A percentile compares a stretch with the other conserved stretches of the same genome.
Conservation (phyloP, 768 basidiomycete species). For the Tremella fuciformis region DNA sequence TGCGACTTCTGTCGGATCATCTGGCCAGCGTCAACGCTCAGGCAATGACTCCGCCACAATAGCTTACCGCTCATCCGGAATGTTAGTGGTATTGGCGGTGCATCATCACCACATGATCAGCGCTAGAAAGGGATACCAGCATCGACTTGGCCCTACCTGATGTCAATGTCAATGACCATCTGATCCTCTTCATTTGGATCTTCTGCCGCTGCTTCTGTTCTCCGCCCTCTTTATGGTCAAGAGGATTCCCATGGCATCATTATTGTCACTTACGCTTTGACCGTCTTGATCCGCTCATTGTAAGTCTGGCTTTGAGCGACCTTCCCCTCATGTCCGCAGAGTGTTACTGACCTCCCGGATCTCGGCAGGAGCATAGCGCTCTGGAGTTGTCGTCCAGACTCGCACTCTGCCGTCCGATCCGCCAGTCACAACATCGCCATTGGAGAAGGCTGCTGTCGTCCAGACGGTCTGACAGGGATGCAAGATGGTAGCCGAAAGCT, state of each 20-base stretch:
- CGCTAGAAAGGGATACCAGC: no score
- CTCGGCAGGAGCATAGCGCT: slow-evolving; percentile 20
- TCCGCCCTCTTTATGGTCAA: no score
- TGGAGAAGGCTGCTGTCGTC: slow-evolving; percentile 40
- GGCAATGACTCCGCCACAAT: background rate
- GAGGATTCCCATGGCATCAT: no score
- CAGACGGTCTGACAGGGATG: slow-evolving; percentile 51
- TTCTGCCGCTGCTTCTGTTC: no score
- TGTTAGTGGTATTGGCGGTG: slow-evolving; percentile 32
- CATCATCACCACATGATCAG: slow-evolving; percentile 33
- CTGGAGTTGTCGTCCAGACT: slow-evolving; percentile 33
- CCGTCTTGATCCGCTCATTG: no score
- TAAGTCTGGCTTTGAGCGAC: no score
- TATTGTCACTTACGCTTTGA: no score
- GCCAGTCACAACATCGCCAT: slow-evolving; percentile 48
- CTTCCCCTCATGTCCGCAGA: background rate
- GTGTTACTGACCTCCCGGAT: slow-evolving; percentile 20
- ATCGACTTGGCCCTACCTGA: slow-evolving; percentile 21
- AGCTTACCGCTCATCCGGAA: slow-evolving; percentile 23
- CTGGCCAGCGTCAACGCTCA: slow-evolving; percentile 9
- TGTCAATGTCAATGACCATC: slow-evolving; percentile 42
- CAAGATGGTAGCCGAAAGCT: slow-evolving; percentile 20
- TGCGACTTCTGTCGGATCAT: slow-evolving; percentile 32
- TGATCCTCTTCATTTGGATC: background rate
- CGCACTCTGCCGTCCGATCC: slow-evolving; percentile 41